Evolutionary conservation across 2,329 filamentous ascomycete species (phyloP), one percentile per base, ranked within the genome.

Genomic region (Metarhizium humberi): DNA sequence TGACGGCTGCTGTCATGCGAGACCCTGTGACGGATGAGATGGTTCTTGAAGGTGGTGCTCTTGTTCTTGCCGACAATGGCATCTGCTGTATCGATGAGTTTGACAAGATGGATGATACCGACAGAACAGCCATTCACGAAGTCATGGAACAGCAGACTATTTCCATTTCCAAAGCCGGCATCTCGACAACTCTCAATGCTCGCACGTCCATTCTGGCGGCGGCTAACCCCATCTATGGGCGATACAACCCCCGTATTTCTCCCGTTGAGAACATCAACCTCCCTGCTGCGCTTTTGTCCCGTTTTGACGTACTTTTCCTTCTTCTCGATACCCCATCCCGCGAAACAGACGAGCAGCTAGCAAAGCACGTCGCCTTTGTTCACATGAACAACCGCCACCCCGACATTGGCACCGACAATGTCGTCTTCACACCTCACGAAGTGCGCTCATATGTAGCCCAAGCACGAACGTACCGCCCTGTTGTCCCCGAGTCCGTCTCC

Each of bases 201-300:
- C 87, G 94, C 59, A 97, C 94, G 20, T 95, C 91, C 0, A 96
- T 99, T 66, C 82, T 99, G 16, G 92, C 94, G 18, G 94, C 94
- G 20, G 94, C 94, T 62, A 99, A 99, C 75, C 94, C 94, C 56
- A 82, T 99, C 46, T 99, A 99, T 67, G 94, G 94, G 60, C 90
- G 94, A 59, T 99, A 99, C 78, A 99, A 99, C 75, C 94, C 94
- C 55, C 90, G 91, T 60, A 88, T 99, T 64, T 96, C 92, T 0
- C 94, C 94, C 0, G 92, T 99, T 30, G 94, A 99, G 72, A 99
- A 99, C 73, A 99, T 99, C 74, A 99, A 99, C 72, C 85, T 99
- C 45, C 94, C 94, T n/a, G 94, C 94, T 18, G 94, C 94, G 20
- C 83, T 99, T 20, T 82, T 99, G 54, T 96, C 92, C 57, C 90